These are phyloP conservation scores for Neckera pumila DNA, from an alignment of 225 moss, liverwort and hornwort genomes.

Conservation along the genomic window DNA sequence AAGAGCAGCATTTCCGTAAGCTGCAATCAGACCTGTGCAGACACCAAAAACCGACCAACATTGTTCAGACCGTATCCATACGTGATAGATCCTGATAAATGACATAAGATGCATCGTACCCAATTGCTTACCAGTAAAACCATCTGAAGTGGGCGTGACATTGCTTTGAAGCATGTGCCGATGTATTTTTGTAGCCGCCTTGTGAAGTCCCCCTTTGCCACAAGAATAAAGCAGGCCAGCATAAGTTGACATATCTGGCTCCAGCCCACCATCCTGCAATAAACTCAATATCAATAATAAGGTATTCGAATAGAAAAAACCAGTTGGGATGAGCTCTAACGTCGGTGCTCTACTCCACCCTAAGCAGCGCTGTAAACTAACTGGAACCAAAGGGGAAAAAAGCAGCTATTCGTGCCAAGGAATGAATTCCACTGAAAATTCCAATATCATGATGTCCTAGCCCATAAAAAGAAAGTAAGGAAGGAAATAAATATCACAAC, in stretches of 20 bases:
- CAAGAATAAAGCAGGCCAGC: slow-evolving; percentile 79
- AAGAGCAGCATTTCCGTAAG: slow-evolving; percentile 89
- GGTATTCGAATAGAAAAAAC: not conserved
- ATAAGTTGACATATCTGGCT: slow-evolving; percentile 79
- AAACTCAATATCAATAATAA: not conserved
- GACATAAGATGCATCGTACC: not conserved
- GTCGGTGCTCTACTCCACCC: not conserved
- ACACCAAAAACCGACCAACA: not conserved
- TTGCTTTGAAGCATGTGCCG: slow-evolving; percentile 77
- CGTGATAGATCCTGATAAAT: not conserved
- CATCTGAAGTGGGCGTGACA: slow-evolving; percentile 60
- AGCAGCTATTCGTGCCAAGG: not conserved
- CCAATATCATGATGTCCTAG: not conserved
- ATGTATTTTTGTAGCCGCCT: slow-evolving; percentile 77
- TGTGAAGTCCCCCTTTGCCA: slow-evolving; percentile 96
- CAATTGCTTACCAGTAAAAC: slow-evolving; percentile 59
- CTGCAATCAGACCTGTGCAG: slow-evolving; percentile 61
- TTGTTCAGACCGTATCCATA: not conserved
- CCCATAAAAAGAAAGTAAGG: not conserved
- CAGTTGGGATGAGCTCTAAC: not conserved
- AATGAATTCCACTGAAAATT: not conserved
- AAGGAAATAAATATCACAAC: not conserved
- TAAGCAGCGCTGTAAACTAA: not conserved
- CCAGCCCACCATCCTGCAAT: slow-evolving; percentile 56
- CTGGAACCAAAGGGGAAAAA: too few species aligned